Conservation (phyloP, 2,329 filamentous ascomycete species). For the Pestalotiopsis sp. region DNA sequence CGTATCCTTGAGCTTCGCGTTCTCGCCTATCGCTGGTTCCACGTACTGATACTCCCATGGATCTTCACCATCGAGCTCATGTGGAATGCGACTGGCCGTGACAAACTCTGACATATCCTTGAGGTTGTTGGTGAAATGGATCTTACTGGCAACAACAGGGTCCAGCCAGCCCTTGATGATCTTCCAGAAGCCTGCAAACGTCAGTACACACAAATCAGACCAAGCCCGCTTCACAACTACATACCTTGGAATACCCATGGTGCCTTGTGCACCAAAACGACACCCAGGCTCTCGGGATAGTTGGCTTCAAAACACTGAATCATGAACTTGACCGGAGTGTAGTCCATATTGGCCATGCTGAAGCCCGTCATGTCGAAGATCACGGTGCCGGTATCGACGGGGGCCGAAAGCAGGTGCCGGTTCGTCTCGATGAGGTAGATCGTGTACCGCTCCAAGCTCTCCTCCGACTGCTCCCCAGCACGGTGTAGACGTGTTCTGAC, state of each 20-base stretch:
- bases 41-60: conserved; percentile 82
- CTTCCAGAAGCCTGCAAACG: conserved; percentile 78
- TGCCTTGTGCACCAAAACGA: conserved; percentile 91
- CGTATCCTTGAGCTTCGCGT: conserved; percentile 70
- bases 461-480: conserved; percentile 79
- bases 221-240: conserved; percentile 28
- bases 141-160: conserved; percentile 90
- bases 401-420: conserved; percentile 77
- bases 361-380: conserved; percentile 97
- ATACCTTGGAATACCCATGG: conserved; percentile 94
- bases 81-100: conserved; percentile 68
- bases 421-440: conserved; percentile 94
- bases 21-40: conserved; percentile 77
- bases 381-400: conserved; percentile 89
- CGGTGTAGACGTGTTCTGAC: conserved; percentile 83
- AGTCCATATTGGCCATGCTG: conserved; percentile 96
- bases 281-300: conserved; percentile 89
- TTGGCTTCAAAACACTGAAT: conserved; percentile 99
- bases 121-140: conserved; percentile 85
- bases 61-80: conserved; percentile 85
- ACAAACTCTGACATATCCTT: conserved; percentile 82
- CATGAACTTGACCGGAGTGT: conserved; percentile 97
- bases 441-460: conserved; percentile 84
- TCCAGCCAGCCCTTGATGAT: conserved; percentile 96
- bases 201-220: not conserved